Percentiles rank a stretch among this genome's conserved stretches.
phyloP scores from a whole-genome alignment of 768 basidiomycete genomes.

The Leccinum sublutescens region DNA sequence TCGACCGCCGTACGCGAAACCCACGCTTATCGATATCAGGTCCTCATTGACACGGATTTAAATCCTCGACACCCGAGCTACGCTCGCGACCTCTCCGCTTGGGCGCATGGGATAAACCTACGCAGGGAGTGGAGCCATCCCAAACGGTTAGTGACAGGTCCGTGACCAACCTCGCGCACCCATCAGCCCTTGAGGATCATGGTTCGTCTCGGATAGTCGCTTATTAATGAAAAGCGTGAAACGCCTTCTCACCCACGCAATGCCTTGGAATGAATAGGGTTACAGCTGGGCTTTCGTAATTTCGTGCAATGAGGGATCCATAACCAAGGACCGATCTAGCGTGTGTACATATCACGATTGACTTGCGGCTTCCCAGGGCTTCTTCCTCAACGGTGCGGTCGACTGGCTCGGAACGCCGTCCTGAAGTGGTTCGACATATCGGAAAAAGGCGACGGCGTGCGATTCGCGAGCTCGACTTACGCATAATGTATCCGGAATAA shows the following conservation, averaged over 20 bases:
- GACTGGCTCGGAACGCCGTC: constrained; percentile 57
- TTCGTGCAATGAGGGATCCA: constrained; percentile 7
- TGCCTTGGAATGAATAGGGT: constrained; percentile 8
- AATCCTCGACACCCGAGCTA: constrained; percentile 8
- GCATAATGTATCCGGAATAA: constrained; percentile 64
- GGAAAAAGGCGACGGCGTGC: neutral
- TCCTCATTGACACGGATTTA: neutral
- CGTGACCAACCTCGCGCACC: constrained; percentile 5
- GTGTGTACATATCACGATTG: constrained; percentile 17
- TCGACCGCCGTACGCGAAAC: constrained; percentile 1
- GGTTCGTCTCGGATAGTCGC: constrained; percentile 9
- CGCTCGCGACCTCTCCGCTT: neutral
- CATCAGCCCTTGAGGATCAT: constrained; percentile 5
- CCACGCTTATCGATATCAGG: constrained; percentile 11
- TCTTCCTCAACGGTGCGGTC: constrained; percentile 47
- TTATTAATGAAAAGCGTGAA: constrained; percentile 1
- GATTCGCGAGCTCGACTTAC: constrained; percentile 38
- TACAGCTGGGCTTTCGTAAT: constrained; percentile 15
- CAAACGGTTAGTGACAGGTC: constrained; percentile 1
- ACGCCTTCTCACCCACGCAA: constrained; percentile 14
- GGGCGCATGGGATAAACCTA: neutral
- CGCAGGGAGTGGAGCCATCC: neutral
- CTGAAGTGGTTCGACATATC: constrained; percentile 34
- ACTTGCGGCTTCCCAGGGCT: constrained; percentile 61
- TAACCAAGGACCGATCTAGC: constrained; percentile 11